Conservation (phyloP, 2,329 filamentous ascomycete species). For the Plenodomus biglobosus region DNA sequence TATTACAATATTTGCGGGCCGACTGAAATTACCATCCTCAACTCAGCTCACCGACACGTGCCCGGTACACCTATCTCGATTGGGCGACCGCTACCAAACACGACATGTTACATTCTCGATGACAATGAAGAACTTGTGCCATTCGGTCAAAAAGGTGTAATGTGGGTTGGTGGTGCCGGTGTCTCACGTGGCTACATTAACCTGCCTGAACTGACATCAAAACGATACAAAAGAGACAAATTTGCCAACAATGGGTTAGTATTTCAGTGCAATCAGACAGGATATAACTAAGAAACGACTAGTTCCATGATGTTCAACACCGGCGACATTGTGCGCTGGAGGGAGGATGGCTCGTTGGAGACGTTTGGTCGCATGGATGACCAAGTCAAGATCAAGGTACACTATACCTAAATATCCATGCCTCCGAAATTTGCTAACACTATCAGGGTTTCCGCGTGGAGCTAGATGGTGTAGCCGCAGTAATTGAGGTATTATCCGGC, state of each 20-base stretch:
- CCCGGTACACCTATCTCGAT: slow-evolving; percentile 55
- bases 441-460: slow-evolving; percentile 62
- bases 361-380: slow-evolving; percentile 62
- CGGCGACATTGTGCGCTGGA: slow-evolving; percentile 61
- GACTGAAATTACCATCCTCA: slow-evolving; percentile 62
- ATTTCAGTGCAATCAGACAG: background rate
- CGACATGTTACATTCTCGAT: slow-evolving; percentile 58
- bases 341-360: slow-evolving; percentile 55
- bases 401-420: too few species aligned
- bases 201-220: slow-evolving; percentile 54
- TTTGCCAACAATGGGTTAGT: slow-evolving; percentile 56
- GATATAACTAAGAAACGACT: background rate
- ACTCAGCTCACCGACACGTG: slow-evolving; percentile 57
- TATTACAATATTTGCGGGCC: slow-evolving; percentile 60
- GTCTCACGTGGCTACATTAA: slow-evolving; percentile 60
- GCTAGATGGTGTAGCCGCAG: slow-evolving; percentile 57
- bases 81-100: slow-evolving; percentile 60
- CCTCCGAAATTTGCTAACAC: slow-evolving; percentile 7
- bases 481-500: slow-evolving; percentile 21
- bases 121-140: slow-evolving; percentile 50
- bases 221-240: slow-evolving; percentile 54
- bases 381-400: slow-evolving; percentile 61
- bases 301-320: slow-evolving; percentile 60
- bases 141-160: slow-evolving; percentile 54
- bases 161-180: slow-evolving; percentile 61